Evolutionary conservation across 2,329 filamentous ascomycete species (phyloP), one percentile per base, ranked within the genome.

Genomic region (Elsinoe arachidis): DNA sequence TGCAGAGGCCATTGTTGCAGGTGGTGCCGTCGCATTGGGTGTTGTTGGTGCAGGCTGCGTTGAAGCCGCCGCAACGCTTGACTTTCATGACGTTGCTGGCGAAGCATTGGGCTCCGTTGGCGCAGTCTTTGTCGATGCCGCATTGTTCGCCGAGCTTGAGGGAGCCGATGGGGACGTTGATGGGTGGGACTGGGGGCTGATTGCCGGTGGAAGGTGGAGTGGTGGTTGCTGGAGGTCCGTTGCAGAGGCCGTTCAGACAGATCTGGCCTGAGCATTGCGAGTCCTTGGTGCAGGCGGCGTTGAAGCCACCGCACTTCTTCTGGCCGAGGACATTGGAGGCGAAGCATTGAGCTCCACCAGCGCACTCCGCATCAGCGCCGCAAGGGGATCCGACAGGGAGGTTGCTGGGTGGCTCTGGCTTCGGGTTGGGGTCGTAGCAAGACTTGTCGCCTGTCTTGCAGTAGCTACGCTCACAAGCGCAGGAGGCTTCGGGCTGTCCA

Each of bases 1-100:
- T 63, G 61, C 64, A 66, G 21, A 66, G 53, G 3, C 63, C 63
- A 11, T 61, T 59, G 44, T 62, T 59, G 61, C 64, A 66, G n/a
- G 62, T 64, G 47, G 64, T 66, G 61, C 46, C 61, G 2, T 62
- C 64, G 37, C 64, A 66, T 51, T 66, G 63, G 14, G 47, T 46
- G 47, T 65, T 59, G 14, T 14, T 41, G 1, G 47, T 56, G 59
- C 64, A 66, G 1, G 39, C 60, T 14, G 63, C 63, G 39, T 65
- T 63, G 64, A 62, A 65, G 19, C 61, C 63, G 21, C 64, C 64
- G 43, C 64, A 65, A 62, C 14, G 46, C 58, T 3, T 35, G 23
- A 1, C 57, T 11, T 56, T 61, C 11, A 56, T 52, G 1, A 56
- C 59, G 17, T 49, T 65, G 38, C 17, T 58, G 12, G 56, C 62